Evolutionary conservation across 345 rosid species (phyloP).

Genomic region (Ailanthus altissimus): DNA sequence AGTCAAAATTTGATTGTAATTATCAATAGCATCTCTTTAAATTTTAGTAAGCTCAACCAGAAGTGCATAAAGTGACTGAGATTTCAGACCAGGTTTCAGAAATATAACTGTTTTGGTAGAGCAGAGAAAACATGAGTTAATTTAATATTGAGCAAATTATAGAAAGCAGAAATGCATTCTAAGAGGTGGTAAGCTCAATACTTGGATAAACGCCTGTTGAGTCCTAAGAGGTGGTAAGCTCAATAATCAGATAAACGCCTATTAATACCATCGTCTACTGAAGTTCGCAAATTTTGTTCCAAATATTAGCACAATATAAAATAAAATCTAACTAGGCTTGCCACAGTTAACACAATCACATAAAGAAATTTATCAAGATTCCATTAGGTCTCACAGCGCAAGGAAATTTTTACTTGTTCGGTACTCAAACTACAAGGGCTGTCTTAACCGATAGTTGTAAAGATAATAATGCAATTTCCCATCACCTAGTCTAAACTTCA

Average conservation of each 20-base stretch:
- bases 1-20: too few relatives aligned
- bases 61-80: neutral
- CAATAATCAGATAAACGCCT: neutral
- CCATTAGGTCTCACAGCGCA: neutral
- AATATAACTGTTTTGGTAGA: neutral
- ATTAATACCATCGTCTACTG: neutral
- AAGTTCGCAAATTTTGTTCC: neutral
- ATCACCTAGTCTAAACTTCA: constrained; percentile 56
- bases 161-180: neutral
- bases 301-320: neutral
- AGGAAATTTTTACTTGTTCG: neutral
- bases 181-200: neutral
- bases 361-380: neutral
- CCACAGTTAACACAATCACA: neutral
- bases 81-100: neutral
- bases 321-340: neutral
- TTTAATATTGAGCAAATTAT: neutral
- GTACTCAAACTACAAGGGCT: constrained; percentile 16
- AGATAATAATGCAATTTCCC: constrained; percentile 59
- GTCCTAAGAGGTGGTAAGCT: neutral
- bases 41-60: neutral
- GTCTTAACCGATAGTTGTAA: constrained; percentile 44
- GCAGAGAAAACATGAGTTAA: neutral
- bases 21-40: too few relatives aligned
- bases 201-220: neutral